Percentiles rank a stretch among this genome's conserved stretches.
Evolutionary conservation across 164 flowering plant genomes (phyloP).

Genomic region (Vitis labrusca): DNA sequence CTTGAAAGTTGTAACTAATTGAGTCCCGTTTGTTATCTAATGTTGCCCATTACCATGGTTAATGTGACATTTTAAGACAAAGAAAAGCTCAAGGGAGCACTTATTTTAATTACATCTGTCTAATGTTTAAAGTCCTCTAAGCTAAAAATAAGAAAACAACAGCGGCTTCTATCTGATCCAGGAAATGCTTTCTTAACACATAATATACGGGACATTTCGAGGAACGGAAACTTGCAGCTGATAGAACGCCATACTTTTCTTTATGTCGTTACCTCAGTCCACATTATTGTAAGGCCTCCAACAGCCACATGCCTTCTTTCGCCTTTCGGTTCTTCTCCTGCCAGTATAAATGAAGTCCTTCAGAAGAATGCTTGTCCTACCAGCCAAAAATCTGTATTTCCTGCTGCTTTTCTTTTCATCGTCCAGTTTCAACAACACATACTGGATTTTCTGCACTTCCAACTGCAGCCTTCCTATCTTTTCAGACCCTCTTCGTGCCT

Average conservation of each 20-base stretch:
- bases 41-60: too few species aligned
- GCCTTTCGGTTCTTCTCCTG: conserved; percentile 27
- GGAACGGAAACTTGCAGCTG: neutral
- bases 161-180: conserved; percentile 5
- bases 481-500: conserved; percentile 68
- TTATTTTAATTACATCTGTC: conserved; percentile 7
- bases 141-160: conserved; percentile 1
- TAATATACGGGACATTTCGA: neutral
- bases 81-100: neutral
- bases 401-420: conserved; percentile 52
- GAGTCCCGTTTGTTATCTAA: too few species aligned
- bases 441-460: conserved; percentile 76
- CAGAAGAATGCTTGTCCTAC: conserved; percentile 44
- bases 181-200: conserved; percentile 3
- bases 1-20: too few species aligned
- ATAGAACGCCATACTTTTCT: neutral
- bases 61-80: neutral
- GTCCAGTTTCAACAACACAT: conserved; percentile 53
- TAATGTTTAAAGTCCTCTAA: conserved; percentile 8
- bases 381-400: conserved; percentile 27
- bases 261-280: conserved; percentile 20
- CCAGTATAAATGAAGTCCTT: conserved; percentile 60
- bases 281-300: conserved; percentile 39
- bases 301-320: conserved; percentile 60
- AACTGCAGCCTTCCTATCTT: conserved; percentile 80